Base-by-base conservation (phyloP, 176 grass and related monocot genomes). In the Chloris gayana region DNA sequence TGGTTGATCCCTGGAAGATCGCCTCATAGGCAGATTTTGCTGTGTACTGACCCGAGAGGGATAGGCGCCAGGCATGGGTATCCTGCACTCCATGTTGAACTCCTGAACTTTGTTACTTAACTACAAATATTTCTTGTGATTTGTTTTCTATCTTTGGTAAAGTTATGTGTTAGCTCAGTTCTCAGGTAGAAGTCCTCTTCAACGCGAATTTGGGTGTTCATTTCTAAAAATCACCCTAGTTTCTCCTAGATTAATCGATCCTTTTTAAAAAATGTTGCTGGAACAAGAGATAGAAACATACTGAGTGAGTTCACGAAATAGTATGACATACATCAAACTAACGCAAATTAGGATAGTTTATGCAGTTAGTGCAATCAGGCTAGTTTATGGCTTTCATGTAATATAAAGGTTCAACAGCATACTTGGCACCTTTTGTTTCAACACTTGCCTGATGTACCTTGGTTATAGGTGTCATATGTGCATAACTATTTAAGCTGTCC, bases 301-400 rank as follows among this genome's bases (percentile, higher is more conserved):
- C 0, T 5, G 46, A 17, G 46, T 49, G 5, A 15, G 64, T 74
- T 7, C 31, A 38, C 47, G 5, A 13, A 19, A 58, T 39, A 14
- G 60, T 22, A 26, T 26, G 9, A 26, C 19, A 18, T 24, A 39
- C 29, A 58, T 77, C 5, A 65, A 34, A 47, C n/a, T n/a, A 54
- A 76, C 41, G n/a, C 12, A 81, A 35, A 75, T 41, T 60, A 14
- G 12, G 41, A 63, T 72, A 17, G 30, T 29, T 81, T 32, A 38
- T 75, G 6, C 18, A 64, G n/a, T 51, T 79, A 37, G 13, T 64
- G 17, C 21, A 60, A 63, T 60, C 10, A n/a, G 18, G 50, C 46
- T 47, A 42, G 41, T 42, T 42, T 42, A 42, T 42, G 41, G 41
- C 41, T 10, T 44, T 44, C 11, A 13, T 15, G 47, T 50, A 13